These are phyloP conservation scores for Chaetomiaceae sp. DNA, from an alignment of 2,329 filamentous ascomycete genomes.

Conservation along the genomic window DNA sequence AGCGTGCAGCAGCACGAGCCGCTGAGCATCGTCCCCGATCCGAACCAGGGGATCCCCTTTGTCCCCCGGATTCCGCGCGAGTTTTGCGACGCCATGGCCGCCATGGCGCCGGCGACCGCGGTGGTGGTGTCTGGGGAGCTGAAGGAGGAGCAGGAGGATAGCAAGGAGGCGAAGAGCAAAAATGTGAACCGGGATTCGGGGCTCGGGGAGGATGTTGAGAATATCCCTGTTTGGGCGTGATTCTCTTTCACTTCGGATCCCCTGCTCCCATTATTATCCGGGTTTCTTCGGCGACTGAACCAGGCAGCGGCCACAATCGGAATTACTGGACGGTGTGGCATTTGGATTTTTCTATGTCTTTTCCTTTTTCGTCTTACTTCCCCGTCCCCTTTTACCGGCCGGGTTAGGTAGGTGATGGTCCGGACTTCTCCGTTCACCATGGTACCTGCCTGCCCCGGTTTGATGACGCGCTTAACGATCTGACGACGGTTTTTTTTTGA, in stretches of 20 bases:
- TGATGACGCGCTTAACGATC: not conserved
- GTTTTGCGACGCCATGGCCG: conserved; percentile 11
- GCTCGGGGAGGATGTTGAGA: conserved; percentile 18
- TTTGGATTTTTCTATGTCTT: not conserved
- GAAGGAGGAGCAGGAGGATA: not conserved
- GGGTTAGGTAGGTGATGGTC: not conserved
- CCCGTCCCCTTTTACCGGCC: not conserved
- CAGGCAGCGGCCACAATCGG: not conserved
- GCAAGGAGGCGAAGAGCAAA: not conserved
- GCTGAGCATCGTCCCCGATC: conserved; percentile 42
- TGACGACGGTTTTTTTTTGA: not conserved
- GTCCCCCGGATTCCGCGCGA: conserved; percentile 40
- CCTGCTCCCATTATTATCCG: not conserved
- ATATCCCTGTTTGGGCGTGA: conserved; percentile 16
- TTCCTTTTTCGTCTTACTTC: not conserved
- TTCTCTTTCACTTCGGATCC: not conserved
- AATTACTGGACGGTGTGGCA: not conserved
- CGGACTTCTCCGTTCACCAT: too few species aligned
- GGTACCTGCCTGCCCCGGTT: conserved; percentile 1
- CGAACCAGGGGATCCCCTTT: conserved; percentile 44
- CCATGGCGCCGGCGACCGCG: conserved; percentile 2
- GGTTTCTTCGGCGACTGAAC: too few species aligned
- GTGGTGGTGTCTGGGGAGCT: not conserved
- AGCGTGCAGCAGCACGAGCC: conserved; percentile 22
- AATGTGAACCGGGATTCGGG: conserved; percentile 15